Evolutionary conservation across 768 basidiomycete species (phyloP), one percentile per base, ranked within the genome.

Genomic region (Lactifluus piperatus): DNA sequence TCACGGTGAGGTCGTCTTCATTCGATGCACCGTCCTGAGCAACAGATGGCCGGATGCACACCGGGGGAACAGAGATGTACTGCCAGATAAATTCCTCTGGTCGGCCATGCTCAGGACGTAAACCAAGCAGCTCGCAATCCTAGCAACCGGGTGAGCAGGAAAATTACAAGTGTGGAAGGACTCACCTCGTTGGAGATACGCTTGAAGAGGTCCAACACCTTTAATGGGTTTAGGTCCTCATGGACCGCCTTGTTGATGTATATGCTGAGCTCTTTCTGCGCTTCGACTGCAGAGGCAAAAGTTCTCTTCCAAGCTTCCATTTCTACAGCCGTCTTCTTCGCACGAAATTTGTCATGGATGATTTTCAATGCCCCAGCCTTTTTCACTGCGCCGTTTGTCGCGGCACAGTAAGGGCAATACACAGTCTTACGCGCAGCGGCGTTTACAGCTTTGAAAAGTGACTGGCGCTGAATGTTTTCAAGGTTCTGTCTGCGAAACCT

Each of bases 41-140:
- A 1, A 99, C 97, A 3, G 94, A 97, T 0, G 97, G 97, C 47
- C 97, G 84, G 56, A 99, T 99, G 69, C 93, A 94, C 20, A 97
- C 93, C 0, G 97, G 97, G 41, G 97, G 97, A 30, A 99, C 97
- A 24, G 94, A 95, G 14, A 99, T 83, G 71, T 97, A 99, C 71
- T 98, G 95, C 95, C 97, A 99, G 52, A 99, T 83, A 67, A 93
- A 97, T 70, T 97, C 90, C 74, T 99, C 97, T 10, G 97, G 97
- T 54, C 97, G 76, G 48, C 95, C 94, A 68, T 84, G 85, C 14
- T 80, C 80, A 1, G 97, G 97, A 57, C 90, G 84, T 58, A 98
- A 72, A 2, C 97, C 95, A 11, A 99, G 78, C 46, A 99, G 75
- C 72, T 99, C 97, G 68, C 92, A 95, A 67, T 99, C 97, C 91